Conservation (phyloP, 2,329 filamentous ascomycete genomes). For the Penicillium sp. region DNA sequence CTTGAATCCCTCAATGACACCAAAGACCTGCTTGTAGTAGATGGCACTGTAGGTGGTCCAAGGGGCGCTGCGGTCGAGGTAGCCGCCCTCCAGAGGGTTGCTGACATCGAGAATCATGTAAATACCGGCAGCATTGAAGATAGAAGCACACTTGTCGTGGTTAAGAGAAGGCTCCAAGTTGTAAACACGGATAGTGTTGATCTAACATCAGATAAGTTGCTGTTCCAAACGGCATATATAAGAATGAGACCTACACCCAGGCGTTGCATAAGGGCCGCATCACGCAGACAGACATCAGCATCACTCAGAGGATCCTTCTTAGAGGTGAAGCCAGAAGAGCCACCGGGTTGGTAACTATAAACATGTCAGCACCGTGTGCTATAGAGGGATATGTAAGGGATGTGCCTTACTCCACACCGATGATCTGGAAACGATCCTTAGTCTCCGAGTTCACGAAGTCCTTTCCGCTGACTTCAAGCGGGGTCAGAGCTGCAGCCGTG, state of each 20-base stretch:
- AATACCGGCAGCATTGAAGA: conserved; percentile 68
- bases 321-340: conserved; percentile 59
- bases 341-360: conserved; percentile 62
- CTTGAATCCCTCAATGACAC: conserved; percentile 68
- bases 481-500: conserved; percentile 55
- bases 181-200: conserved; percentile 68
- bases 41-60: conserved; percentile 56
- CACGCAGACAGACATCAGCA: conserved; percentile 59
- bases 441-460: conserved; percentile 64
- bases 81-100: conserved; percentile 58
- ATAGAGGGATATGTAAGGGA: conserved; percentile 5
- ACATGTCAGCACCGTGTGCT: conserved; percentile 11
- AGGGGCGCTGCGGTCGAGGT: conserved; percentile 59
- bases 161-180: conserved; percentile 62
- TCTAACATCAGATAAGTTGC: conserved; percentile 28
- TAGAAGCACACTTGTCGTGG: conserved; percentile 63
- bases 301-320: conserved; percentile 60
- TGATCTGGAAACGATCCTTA: conserved; percentile 61
- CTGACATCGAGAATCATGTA: conserved; percentile 69
- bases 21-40: conserved; percentile 62
- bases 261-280: conserved; percentile 65
- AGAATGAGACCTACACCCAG: conserved; percentile 52
- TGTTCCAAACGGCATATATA: neutral
- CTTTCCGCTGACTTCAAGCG: conserved; percentile 59
- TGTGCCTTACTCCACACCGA: conserved; percentile 59